These are phyloP conservation scores for Mycena leptocephala DNA, from an alignment of 768 basidiomycete species.

Conservation along the genomic window DNA sequence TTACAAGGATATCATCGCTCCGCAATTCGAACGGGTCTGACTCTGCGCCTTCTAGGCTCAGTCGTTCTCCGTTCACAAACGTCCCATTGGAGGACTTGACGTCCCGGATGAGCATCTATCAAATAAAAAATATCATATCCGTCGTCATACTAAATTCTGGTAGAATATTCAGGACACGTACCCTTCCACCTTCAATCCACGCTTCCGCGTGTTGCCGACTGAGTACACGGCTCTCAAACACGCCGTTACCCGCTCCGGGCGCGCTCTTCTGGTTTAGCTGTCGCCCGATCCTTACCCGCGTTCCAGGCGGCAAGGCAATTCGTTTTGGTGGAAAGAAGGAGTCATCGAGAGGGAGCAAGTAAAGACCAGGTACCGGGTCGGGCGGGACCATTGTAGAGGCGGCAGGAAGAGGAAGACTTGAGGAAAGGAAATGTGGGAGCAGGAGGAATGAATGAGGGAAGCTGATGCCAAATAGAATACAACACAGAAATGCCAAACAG, in stretches of 20 bases:
- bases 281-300: slow-evolving; percentile 70
- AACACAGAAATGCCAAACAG: too few relatives aligned
- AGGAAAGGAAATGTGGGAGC: not conserved
- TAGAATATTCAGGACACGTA: too few relatives aligned
- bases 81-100: slow-evolving; percentile 83
- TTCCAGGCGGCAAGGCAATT: slow-evolving; percentile 60
- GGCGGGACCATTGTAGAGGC: not conserved
- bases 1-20: slow-evolving; percentile 64
- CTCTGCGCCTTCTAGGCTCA: slow-evolving; percentile 74
- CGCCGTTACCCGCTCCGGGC: slow-evolving; percentile 51
- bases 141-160: too few relatives aligned
- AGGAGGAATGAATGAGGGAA: not conserved
- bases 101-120: slow-evolving; percentile 71
- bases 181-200: slow-evolving; percentile 62
- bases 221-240: slow-evolving; percentile 56
- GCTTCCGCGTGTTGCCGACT: slow-evolving; percentile 79
- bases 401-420: too few relatives aligned
- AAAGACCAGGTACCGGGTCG: slow-evolving; percentile 17
- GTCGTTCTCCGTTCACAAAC: slow-evolving; percentile 77
- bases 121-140: not conserved
- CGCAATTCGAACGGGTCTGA: slow-evolving; percentile 76
- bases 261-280: slow-evolving; percentile 79
- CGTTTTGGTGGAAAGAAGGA: slow-evolving; percentile 75
- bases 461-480: too few relatives aligned
- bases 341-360: slow-evolving; percentile 73